Base-by-base conservation (phyloP, 805 yeast species). In the Wickerhamomyces chaumierensis region DNA sequence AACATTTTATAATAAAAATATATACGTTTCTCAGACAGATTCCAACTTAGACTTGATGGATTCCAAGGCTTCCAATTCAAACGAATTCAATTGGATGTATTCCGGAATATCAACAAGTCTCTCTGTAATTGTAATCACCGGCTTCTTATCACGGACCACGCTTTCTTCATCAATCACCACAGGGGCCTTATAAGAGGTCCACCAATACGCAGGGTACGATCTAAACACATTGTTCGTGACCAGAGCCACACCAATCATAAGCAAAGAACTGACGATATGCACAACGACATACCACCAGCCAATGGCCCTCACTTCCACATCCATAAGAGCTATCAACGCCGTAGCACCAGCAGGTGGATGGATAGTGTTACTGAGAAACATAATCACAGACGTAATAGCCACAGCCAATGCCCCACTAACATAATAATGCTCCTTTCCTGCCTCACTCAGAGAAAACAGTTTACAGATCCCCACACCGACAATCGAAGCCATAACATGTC, bases 301-400 rank as follows among this genome's bases (percentile, higher is more conserved):
- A 68, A 78, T 61, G 3, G 37, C 45, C 12, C 73, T 53, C 3
- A 76, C 59, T 7, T 49, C 45, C 1, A 52, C 68, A 38, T 75
- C 78, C 0, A 70, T 48, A 2, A 67, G 56, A 0, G 84, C 81
- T 8, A 78, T 55, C 29, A 78, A 49, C 0, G 85, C 83, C 9
- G 79, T 68, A 1, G 85, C 84, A 2, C 86, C 86, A 1, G 79
- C 77, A 0, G 86, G 86, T 0, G 86, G 86, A 51, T 79, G 85
- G 1, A 75, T 71, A 41, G 77, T 69, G 43, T 74, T 74, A 5
- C 66, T 53, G 1, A 75, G 43, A 13, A 69, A 56, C 81, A 76
- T 76, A 3, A 59, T 53, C 11, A 71, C 74, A 8, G 78, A 69
- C 2, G 79, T 48, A 5, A 73, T 42, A 0, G 68, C 78, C 7